These are phyloP conservation scores for Phyllosticta citrichinensis DNA, from an alignment of 2,329 filamentous ascomycete species.

Conservation along the genomic window DNA sequence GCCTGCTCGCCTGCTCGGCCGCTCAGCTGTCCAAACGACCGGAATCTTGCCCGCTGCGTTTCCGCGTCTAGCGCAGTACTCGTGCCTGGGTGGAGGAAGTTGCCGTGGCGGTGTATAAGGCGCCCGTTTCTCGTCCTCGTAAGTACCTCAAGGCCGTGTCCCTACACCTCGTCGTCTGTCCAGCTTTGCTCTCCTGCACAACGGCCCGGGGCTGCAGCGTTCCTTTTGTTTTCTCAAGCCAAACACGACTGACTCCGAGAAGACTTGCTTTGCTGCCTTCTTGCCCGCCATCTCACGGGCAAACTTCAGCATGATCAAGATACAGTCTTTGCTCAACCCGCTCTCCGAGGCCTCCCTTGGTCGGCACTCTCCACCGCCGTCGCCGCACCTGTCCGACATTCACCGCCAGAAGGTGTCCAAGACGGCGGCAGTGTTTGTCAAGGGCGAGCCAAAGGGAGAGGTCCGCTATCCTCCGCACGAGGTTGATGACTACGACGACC, in stretches of 20 bases:
- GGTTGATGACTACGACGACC: conserved; percentile 40
- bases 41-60: background rate
- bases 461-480: conserved; percentile 71
- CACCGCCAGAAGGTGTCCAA: conserved; percentile 51
- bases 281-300: background rate
- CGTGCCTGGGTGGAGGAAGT: background rate
- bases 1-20: background rate
- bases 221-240: background rate
- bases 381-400: conserved; percentile 11
- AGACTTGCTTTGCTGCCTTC: background rate
- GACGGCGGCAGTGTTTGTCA: conserved; percentile 52
- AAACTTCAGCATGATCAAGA: conserved; percentile 25
- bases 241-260: background rate
- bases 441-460: conserved; percentile 52
- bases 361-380: conserved; percentile 4
- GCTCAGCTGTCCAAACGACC: background rate
- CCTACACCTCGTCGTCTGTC: background rate
- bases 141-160: background rate
- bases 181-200: background rate
- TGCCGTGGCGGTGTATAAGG: conserved; percentile 3
- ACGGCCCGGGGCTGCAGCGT: background rate
- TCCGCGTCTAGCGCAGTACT: background rate
- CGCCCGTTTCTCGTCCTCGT: background rate
- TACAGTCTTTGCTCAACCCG: conserved; percentile 32
- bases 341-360: conserved; percentile 14